A percentile compares a stretch with the other conserved stretches of the same genome.
phyloP scores from a whole-genome alignment of 495 filamentous ascomycete genomes.

The Penicillium steckii region DNA sequence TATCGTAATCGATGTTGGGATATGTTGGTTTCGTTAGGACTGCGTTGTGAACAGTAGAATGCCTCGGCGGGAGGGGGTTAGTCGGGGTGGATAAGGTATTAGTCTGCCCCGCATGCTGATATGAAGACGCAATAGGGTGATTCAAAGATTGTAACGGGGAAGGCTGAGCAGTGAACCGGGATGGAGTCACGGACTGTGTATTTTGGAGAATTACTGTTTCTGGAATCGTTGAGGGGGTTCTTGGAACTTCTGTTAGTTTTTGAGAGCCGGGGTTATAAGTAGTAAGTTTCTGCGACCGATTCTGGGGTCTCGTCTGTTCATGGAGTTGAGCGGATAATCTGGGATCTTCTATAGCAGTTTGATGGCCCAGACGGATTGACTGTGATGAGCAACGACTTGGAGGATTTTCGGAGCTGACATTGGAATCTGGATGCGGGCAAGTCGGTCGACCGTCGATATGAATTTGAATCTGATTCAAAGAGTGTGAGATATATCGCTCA shows the following conservation, averaged over 20 bases:
- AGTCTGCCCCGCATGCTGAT: neutral
- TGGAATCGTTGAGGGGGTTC: neutral
- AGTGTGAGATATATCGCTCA: conserved; percentile 2
- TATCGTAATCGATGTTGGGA: neutral
- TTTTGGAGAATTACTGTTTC: neutral
- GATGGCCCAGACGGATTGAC: conserved; percentile 36
- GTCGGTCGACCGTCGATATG: conserved; percentile 25
- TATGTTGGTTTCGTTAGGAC: conserved; percentile 2
- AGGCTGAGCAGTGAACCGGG: neutral
- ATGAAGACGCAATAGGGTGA: neutral
- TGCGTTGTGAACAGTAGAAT: conserved; percentile 22
- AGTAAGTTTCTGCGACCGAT: neutral
- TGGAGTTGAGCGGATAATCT: neutral
- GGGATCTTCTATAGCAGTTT: conserved; percentile 1
- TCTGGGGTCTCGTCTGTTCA: neutral
- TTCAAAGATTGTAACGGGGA: neutral
- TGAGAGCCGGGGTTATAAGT: neutral
- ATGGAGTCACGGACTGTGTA: neutral
- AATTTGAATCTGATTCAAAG: conserved; percentile 22
- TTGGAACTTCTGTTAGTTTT: neutral
- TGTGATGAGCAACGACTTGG: conserved; percentile 27
- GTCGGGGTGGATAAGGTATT: neutral
- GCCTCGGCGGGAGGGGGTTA: neutral
- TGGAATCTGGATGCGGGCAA: neutral
- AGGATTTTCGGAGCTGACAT: neutral